phyloP scores from a whole-genome alignment of 768 basidiomycete genomes.

The Suillus ampliporus region DNA sequence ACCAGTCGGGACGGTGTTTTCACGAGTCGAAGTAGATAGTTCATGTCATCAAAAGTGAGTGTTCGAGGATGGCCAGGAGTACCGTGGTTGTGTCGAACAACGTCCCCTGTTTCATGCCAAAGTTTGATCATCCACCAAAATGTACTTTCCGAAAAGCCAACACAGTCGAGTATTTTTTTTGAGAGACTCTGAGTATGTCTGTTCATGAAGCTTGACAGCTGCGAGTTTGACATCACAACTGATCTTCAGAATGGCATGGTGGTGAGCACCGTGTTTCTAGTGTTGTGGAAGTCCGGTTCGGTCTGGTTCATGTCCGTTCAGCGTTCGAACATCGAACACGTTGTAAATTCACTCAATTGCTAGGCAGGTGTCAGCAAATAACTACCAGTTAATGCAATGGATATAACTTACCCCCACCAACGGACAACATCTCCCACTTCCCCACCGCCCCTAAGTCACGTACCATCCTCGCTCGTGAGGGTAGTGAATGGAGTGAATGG shows the following conservation, averaged over 20 bases:
- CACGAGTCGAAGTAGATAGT: constrained; percentile 32
- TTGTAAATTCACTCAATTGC: no score
- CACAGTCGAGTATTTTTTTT: constrained; percentile 30
- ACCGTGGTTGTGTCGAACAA: constrained; percentile 6
- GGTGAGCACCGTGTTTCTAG: neutral
- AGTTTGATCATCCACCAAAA: constrained; percentile 26
- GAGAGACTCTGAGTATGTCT: constrained; percentile 1
- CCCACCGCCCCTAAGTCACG: constrained; percentile 30
- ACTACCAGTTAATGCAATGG: no score
- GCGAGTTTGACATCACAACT: constrained; percentile 7
- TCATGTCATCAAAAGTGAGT: constrained; percentile 21
- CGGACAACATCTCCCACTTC: no score
- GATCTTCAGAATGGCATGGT: neutral
- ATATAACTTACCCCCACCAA: no score
- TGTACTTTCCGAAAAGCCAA: constrained; percentile 28
- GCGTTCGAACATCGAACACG: no score
- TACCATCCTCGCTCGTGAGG: constrained; percentile 23
- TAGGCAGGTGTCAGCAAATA: no score
- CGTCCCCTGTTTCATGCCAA: constrained; percentile 17
- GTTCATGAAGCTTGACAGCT: constrained; percentile 4
- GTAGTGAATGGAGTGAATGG: constrained; percentile 20
- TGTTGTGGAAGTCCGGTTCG: no score
- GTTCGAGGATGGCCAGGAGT: neutral
- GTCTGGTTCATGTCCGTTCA: no score
- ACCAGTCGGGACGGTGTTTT: constrained; percentile 34